Evolutionary conservation across 805 yeast species (phyloP).

Genomic region (Phaffomyces antillensis): DNA sequence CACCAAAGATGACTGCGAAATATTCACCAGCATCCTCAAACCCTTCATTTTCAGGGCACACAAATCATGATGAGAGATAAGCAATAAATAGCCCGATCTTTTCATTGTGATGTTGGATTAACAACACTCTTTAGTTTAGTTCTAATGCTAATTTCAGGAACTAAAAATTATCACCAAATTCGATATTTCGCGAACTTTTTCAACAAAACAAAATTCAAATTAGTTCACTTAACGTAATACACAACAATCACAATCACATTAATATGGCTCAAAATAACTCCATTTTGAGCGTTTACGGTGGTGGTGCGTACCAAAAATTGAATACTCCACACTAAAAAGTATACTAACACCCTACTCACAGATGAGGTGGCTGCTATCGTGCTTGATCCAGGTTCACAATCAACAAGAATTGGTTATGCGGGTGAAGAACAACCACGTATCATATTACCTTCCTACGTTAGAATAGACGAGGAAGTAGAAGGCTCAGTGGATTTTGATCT

Average conservation of each 20-base stretch:
- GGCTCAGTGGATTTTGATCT: slow-evolving; percentile 21
- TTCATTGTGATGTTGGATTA: too few relatives aligned
- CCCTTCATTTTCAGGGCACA: slow-evolving; percentile 60
- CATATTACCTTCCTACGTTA: slow-evolving; percentile 67
- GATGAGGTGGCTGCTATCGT: slow-evolving; percentile 91
- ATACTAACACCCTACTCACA: background rate
- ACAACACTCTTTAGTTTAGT: too few relatives aligned
- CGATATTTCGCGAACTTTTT: background rate
- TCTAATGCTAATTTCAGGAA: too few relatives aligned
- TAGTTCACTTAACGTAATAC: too few relatives aligned
- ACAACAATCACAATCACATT: background rate
- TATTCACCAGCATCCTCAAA: slow-evolving; percentile 69
- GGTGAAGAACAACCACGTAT: slow-evolving; percentile 86
- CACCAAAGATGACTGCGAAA: slow-evolving; percentile 73
- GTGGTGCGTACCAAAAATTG: slow-evolving; percentile 5
- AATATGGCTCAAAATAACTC: slow-evolving; percentile 21
- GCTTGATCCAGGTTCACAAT: slow-evolving; percentile 81
- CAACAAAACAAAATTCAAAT: background rate
- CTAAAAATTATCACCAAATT: too few relatives aligned
- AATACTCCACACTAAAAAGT: too few relatives aligned
- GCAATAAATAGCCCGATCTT: too few relatives aligned
- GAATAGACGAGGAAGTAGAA: slow-evolving; percentile 20
- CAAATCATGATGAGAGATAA: too few relatives aligned
- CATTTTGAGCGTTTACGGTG: slow-evolving; percentile 16
- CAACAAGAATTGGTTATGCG: slow-evolving; percentile 83